Percentiles rank a stretch among this genome's conserved stretches.
Conservation (phyloP, 768 basidiomycete genomes). For the Boletus rufocinnamomeus region DNA sequence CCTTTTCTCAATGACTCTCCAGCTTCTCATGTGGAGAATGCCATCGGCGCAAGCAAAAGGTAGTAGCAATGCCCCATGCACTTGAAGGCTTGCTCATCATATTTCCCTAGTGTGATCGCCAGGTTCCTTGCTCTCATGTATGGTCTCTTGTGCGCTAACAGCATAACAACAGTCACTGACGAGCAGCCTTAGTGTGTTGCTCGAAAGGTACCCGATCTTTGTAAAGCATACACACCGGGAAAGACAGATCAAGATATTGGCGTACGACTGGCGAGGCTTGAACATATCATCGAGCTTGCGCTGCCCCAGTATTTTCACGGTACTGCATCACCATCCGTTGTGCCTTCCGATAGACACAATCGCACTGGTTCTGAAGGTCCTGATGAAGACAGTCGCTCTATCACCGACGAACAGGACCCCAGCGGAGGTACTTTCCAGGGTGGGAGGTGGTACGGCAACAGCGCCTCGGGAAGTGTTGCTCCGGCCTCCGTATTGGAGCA, state of each 20-base stretch:
- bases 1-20: slow-evolving; percentile 11
- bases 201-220: slow-evolving; percentile 84
- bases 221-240: slow-evolving; percentile 86
- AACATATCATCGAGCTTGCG: slow-evolving; percentile 79
- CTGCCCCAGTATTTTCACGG: slow-evolving; percentile 70
- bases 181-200: slow-evolving; percentile 62
- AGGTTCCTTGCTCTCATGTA: slow-evolving; percentile 84
- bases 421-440: slow-evolving; percentile 77
- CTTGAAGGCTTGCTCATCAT: slow-evolving; percentile 22
- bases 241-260: slow-evolving; percentile 82
- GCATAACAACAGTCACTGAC: slow-evolving; percentile 12
- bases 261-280: slow-evolving; percentile 70
- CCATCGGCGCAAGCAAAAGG: slow-evolving; percentile 88
- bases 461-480: slow-evolving; percentile 81
- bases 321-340: slow-evolving; percentile 36
- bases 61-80: slow-evolving; percentile 28
- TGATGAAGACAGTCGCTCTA: slow-evolving; percentile 73
- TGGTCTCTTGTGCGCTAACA: slow-evolving; percentile 26
- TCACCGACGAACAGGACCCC: slow-evolving; percentile 75
- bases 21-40: slow-evolving; percentile 89
- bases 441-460: slow-evolving; percentile 84
- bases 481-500: slow-evolving; percentile 79
- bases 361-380: slow-evolving; percentile 50
- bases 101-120: slow-evolving; percentile 73
- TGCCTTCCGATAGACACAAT: slow-evolving; percentile 38